Evolutionary conservation across 371 early-diverging fungal species (phyloP), one percentile per base, ranked within the genome.

Genomic region (Lichtheimia hyalospora): DNA sequence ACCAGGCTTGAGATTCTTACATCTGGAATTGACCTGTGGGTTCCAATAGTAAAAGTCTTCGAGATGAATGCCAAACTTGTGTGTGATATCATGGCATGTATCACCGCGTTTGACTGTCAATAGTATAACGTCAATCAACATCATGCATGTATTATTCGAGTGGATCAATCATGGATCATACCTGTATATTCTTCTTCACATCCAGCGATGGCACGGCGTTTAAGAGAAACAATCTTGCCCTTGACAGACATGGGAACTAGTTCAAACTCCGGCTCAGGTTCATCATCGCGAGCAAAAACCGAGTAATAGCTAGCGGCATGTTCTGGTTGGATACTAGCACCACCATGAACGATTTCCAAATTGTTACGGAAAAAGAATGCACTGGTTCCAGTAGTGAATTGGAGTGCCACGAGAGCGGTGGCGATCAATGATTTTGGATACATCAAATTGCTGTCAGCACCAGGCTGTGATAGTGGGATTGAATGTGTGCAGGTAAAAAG

Each of bases 181-280:
- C 66, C 66, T 18, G 66, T 61, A 44, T 66, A 53, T 27, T 61
- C 46, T 39, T 57, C 52, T n/a, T 64, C 49, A 27, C 68, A 68
- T 28, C 52, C 61, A 54, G 59, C 57, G 34, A 52, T 24, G 23
- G 60, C 63, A 25, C 58, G 46, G 6, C 60, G 51, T 20, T 20
- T 54, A n/a, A 69, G 49, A 39, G 60, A 56, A 2, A 64, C 57
- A 1, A 56, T 41, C 43, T 63, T 63, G 25, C 25, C 43, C 25
- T 48, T 61, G 15, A 18, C 50, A 39, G 40, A 7, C 10, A 56
- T 51, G 18, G 70, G 53, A 21, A 63, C 54, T 5, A 71, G 63
- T 49, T 69, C 71, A 44, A 70, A 74, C 3, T 66, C 60, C 3
- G 58, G 41, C 27, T 73, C 73, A 18, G 68, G 66, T 25, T 69